Evolutionary conservation across 2,329 filamentous ascomycete species (phyloP).

Genomic region (Lachnum nothofagi): DNA sequence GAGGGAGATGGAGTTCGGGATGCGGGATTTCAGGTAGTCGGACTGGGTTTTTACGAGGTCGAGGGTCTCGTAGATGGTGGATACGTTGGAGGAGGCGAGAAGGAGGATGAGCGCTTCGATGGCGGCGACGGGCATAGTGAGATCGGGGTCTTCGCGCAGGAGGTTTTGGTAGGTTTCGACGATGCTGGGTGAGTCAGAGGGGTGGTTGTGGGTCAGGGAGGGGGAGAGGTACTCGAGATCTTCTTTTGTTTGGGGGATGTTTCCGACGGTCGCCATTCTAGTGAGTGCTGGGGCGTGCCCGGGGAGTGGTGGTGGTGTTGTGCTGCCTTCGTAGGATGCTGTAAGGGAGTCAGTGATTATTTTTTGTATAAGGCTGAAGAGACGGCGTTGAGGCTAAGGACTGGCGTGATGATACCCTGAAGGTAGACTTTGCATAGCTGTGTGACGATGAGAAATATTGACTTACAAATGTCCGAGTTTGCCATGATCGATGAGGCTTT

Average conservation of each 20-base stretch:
- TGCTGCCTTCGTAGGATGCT: conserved; percentile 26
- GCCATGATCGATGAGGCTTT: conserved; percentile 9
- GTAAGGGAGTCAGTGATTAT: conserved; percentile 8
- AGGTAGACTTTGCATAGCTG: too few relatives aligned
- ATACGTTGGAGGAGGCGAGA: conserved; percentile 71
- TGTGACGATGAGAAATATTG: too few relatives aligned
- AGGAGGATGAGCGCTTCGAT: conserved; percentile 87
- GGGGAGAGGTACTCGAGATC: conserved; percentile 27
- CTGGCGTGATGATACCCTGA: too few relatives aligned
- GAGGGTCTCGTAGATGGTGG: conserved; percentile 90
- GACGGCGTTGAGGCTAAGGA: conserved; percentile 3
- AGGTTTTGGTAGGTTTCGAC: conserved; percentile 61
- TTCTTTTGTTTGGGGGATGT: conserved; percentile 21
- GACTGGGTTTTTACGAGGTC: conserved; percentile 76
- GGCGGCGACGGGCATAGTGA: conserved; percentile 93
- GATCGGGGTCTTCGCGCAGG: conserved; percentile 65
- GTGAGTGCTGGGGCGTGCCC: conserved; percentile 27
- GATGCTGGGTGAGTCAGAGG: conserved; percentile 40
- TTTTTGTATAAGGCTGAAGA: conserved; percentile 16
- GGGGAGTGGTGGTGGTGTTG: conserved; percentile 28
- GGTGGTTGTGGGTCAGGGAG: not conserved
- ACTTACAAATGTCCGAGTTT: conserved; percentile 1
- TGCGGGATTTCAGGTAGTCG: conserved; percentile 67
- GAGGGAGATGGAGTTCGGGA: conserved; percentile 87
- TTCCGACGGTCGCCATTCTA: conserved; percentile 30